Percentiles rank a stretch among this genome's conserved stretches.
Conservation (phyloP, 768 basidiomycete species). For the Leccinum subgranulosum region DNA sequence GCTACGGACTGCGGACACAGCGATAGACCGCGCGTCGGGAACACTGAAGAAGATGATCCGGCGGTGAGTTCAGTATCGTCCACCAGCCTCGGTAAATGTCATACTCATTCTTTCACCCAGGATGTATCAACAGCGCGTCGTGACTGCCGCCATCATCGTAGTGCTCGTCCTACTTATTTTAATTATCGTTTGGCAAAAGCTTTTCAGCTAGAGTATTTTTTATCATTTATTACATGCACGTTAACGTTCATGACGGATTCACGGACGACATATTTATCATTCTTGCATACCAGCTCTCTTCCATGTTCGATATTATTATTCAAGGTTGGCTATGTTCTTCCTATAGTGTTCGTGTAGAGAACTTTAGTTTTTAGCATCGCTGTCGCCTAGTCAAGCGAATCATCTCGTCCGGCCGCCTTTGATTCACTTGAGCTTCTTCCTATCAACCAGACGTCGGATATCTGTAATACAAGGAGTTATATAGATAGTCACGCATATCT, state of each 20-base stretch:
- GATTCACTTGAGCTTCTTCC: conserved; percentile 16
- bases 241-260: conserved; percentile 10
- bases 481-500: conserved; percentile 17
- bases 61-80: conserved; percentile 54
- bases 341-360: conserved; percentile 28
- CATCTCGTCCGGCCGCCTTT: conserved; percentile 14
- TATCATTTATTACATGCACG: conserved; percentile 14
- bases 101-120: conserved; percentile 42
- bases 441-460: conserved; percentile 23
- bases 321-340: neutral
- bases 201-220: conserved; percentile 39
- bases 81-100: conserved; percentile 4
- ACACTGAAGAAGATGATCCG: conserved; percentile 95
- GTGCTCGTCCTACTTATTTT: conserved; percentile 82
- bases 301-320: neutral
- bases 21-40: conserved; percentile 87
- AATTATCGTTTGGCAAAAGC: conserved; percentile 79
- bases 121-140: conserved; percentile 94
- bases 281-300: conserved; percentile 15
- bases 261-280: conserved; percentile 28
- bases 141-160: conserved; percentile 82
- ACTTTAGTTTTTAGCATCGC: neutral
- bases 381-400: conserved; percentile 1
- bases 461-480: conserved; percentile 9
- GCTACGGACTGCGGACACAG: conserved; percentile 83